Conservation (phyloP, 192 early-diverging fungal genomes). For the Allomyces macrogynus region DNA sequence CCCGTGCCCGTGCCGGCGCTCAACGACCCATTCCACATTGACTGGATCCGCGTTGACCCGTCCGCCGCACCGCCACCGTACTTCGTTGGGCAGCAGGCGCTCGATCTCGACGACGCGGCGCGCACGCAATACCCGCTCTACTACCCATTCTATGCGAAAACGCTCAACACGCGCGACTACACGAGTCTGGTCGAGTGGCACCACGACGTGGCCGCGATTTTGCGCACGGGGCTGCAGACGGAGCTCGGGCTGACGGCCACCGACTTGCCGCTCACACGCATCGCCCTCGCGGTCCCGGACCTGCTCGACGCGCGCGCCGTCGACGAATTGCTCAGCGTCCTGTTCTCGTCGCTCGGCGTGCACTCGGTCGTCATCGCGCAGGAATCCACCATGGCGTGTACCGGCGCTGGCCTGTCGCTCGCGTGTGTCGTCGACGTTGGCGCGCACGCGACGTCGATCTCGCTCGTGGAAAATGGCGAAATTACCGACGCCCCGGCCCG, state of each 20-base stretch:
- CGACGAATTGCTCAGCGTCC: constrained; percentile 33
- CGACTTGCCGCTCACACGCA: constrained; percentile 23
- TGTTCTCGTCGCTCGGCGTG: constrained; percentile 63
- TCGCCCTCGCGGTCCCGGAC: constrained; percentile 65
- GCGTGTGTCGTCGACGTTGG: constrained; percentile 84
- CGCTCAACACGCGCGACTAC: constrained; percentile 57
- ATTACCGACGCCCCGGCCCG: constrained; percentile 46
- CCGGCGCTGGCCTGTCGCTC: constrained; percentile 65
- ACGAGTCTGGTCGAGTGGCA: constrained; percentile 35
- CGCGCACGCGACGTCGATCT: constrained; percentile 64
- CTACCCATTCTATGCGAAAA: constrained; percentile 62
- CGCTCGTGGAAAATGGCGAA: constrained; percentile 70
- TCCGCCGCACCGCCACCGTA: neutral
- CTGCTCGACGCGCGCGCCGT: constrained; percentile 43
- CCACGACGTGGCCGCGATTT: constrained; percentile 60
- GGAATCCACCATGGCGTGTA: constrained; percentile 60
- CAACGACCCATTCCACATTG: constrained; percentile 77
- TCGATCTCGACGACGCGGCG: neutral
- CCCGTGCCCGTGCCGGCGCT: constrained; percentile 59
- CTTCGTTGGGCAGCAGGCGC: neutral
- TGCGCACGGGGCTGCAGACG: constrained; percentile 42
- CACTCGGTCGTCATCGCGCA: constrained; percentile 53
- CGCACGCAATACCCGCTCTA: constrained; percentile 13
- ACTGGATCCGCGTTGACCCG: constrained; percentile 16
- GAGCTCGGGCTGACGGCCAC: constrained; percentile 43